Base-by-base conservation (phyloP, 805 yeast genomes). In the Cyberlindnera xylosilytica region DNA sequence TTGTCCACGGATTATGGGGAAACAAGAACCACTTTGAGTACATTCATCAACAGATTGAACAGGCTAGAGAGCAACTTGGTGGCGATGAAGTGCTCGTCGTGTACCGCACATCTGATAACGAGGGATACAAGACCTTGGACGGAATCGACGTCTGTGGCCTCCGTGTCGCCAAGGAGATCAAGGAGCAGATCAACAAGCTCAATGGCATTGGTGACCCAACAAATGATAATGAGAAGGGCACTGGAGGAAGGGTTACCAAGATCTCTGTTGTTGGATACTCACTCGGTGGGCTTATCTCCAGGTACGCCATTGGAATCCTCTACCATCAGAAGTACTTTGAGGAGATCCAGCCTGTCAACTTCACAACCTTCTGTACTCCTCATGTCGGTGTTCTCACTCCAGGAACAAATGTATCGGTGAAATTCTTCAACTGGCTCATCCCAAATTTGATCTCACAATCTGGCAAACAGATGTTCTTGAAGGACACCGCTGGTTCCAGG, bases 91-190 rank as follows among this genome's bases (percentile, higher is more conserved):
- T 42, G 29, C 42, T 52, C 10, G 52, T 56, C 6, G 52, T 49
- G 17, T 58, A 38, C 39, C 53, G 45, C 33, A 51, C 53, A 16
- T 52, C 46, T 36, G 54, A 45, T 17, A 60, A 57, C 26, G 57
- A 51, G 42, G 91, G 90, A 6, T 85, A 79, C 57, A 75, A 76
- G 55, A 88, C 96, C 3, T 82, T 87, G 53, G 96, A 88, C 57
- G 96, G 96, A 2, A 79, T 87, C 18, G 95, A 87, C 51, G 79
- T 87, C 20, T 87, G 93, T 56, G 96, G 95, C 2, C 69, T 79
- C 38, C 68, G 95, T 18, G 83, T 86, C 7, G 79, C 84, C 1
- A 73, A 73, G 40, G 96, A 88, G 61, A 79, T 88, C 37, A 59
- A 66, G 16, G 51, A 46, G 1, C 69, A 70, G 52, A 64, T 77